A percentile compares a stretch with the other conserved stretches of the same genome.
phyloP scores from a whole-genome alignment of 2,329 filamentous ascomycete species.

The Lasiodiplodia citricola region DNA sequence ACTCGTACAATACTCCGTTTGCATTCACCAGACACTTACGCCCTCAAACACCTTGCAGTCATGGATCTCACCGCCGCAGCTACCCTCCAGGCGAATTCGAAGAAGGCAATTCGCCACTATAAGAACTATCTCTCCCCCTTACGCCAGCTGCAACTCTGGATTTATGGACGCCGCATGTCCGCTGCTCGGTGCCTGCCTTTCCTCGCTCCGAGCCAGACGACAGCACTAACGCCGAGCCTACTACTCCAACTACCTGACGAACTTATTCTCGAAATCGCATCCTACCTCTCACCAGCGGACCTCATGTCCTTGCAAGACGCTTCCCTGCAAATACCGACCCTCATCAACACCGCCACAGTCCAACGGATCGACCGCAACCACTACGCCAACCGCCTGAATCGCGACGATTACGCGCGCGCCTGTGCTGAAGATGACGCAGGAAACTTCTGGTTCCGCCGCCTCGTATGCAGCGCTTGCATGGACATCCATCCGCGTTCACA shows the following conservation, averaged over 20 bases:
- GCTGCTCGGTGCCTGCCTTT: not conserved
- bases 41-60: no score
- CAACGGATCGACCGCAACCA: not conserved
- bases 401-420: not conserved
- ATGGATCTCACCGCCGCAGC: no score
- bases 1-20: no score
- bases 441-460: not conserved
- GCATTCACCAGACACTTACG: no score
- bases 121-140: no score
- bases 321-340: not conserved
- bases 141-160: no score
- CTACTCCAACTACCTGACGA: not conserved
- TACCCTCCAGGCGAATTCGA: no score
- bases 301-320: not conserved
- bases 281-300: not conserved
- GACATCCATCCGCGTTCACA: no score
- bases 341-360: not conserved
- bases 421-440: not conserved
- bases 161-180: no score
- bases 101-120: no score
- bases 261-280: not conserved
- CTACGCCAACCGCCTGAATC: not conserved
- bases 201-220: not conserved
- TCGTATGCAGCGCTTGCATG: no score
- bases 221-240: not conserved